Percentiles rank a stretch among this genome's conserved stretches.
These are phyloP conservation scores for Parathielavia hyrcaniae DNA, from an alignment of 495 filamentous ascomycete species.

Conservation along the genomic window DNA sequence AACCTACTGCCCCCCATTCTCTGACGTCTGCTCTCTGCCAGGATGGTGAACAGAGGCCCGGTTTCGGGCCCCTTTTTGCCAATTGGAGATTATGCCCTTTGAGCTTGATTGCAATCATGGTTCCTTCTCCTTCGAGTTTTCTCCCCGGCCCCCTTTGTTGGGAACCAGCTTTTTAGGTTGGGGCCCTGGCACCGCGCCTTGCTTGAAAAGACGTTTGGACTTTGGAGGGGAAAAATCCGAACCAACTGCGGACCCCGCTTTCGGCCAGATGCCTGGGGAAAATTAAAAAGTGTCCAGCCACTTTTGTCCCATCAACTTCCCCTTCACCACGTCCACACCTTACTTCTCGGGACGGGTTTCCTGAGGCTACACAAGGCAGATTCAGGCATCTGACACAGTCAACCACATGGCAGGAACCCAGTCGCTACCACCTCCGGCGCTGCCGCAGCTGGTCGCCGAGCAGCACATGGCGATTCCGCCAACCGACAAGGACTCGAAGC, in stretches of 20 bases:
- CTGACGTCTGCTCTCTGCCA: background rate
- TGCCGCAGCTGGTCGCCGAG: constrained; percentile 87
- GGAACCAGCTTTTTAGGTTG: background rate
- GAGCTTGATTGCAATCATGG: background rate
- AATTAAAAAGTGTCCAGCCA: background rate
- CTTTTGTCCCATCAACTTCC: background rate
- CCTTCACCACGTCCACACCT: background rate
- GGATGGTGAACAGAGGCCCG: too few relatives aligned
- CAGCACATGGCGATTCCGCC: constrained; percentile 79
- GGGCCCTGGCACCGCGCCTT: background rate
- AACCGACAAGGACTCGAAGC: constrained; percentile 79
- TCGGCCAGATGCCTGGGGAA: background rate
- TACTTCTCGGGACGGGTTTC: background rate
- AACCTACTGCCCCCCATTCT: background rate
- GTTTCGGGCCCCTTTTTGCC: background rate
- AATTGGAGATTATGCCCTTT: background rate
- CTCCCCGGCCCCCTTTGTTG: background rate
- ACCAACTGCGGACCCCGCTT: constrained; percentile 7
- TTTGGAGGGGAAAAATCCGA: background rate
- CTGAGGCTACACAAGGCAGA: background rate
- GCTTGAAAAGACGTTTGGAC: background rate
- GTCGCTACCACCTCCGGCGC: constrained; percentile 82
- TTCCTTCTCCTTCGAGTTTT: background rate
- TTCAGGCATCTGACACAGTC: constrained; percentile 20
- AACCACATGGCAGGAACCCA: constrained; percentile 57